Percentiles rank a stretch among this genome's conserved stretches.
Conservation (phyloP, 192 early-diverging fungal species). For the Podila epigama region DNA sequence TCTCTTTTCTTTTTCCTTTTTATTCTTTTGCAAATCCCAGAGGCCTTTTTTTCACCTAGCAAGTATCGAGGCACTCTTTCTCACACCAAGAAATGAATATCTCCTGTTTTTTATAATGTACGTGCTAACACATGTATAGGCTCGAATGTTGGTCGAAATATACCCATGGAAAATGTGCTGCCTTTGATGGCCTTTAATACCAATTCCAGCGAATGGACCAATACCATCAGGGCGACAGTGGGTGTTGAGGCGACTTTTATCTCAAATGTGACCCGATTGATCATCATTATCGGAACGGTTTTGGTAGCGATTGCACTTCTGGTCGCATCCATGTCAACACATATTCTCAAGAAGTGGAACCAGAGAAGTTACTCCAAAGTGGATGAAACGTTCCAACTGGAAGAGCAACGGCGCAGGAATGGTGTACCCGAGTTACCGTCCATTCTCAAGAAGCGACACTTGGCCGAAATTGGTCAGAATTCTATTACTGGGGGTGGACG, state of each 20-base stretch:
- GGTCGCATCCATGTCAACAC: too few relatives aligned
- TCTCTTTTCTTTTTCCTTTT: too few relatives aligned
- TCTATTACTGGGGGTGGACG: not conserved
- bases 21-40: not conserved
- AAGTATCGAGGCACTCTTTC: too few relatives aligned
- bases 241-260: conserved; percentile 20
- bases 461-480: conserved; percentile 1
- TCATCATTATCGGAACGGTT: conserved; percentile 34
- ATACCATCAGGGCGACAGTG: conserved; percentile 24
- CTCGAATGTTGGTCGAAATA: conserved; percentile 25
- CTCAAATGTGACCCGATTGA: conserved; percentile 18
- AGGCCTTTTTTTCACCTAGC: too few relatives aligned
- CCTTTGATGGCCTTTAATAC: conserved; percentile 35
- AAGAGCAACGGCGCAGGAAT: conserved; percentile 12
- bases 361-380: conserved; percentile 36
- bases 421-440: conserved; percentile 19
- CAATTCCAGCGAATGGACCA: conserved; percentile 27
- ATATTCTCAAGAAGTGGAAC: conserved; percentile 38
- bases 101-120: not conserved
- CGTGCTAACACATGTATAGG: not conserved
- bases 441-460: conserved; percentile 38
- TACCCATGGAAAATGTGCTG: conserved; percentile 6
- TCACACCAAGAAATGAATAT: too few relatives aligned
- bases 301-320: conserved; percentile 21
- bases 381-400: conserved; percentile 28